A percentile compares a stretch with the other conserved stretches of the same genome.
phyloP scores from a whole-genome alignment of 768 basidiomycete species.

The Termitomyces sp. region DNA sequence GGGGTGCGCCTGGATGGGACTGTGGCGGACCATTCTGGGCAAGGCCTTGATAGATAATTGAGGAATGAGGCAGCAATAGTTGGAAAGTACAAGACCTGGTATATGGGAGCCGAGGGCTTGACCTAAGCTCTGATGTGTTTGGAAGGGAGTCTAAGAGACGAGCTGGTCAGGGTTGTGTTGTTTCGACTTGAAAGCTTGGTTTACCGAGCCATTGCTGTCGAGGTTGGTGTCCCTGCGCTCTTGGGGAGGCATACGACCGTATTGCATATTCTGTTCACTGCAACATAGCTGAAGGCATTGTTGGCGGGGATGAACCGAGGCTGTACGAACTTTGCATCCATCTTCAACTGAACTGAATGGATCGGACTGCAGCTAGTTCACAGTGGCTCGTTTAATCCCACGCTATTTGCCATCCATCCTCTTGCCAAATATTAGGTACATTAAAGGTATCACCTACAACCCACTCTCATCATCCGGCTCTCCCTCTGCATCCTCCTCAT shows the following conservation, averaged over 20 bases:
- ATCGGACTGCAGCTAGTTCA: conserved; percentile 16
- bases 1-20: conserved; percentile 29
- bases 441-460: conserved; percentile 22
- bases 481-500: conserved; percentile 43
- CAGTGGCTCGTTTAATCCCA: conserved; percentile 27
- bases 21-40: conserved; percentile 30
- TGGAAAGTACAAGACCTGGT: conserved; percentile 30
- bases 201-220: conserved; percentile 59
- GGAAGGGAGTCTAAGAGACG: conserved; percentile 45
- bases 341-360: conserved; percentile 33
- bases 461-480: conserved; percentile 32
- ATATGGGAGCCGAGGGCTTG: conserved; percentile 59
- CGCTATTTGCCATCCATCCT: conserved; percentile 22
- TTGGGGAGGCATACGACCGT: conserved; percentile 51
- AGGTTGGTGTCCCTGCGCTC: conserved; percentile 54
- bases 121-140: conserved; percentile 56
- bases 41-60: conserved; percentile 36
- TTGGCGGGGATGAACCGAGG: conserved; percentile 20
- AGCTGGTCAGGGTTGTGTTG: conserved; percentile 26
- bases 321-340: conserved; percentile 42
- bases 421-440: conserved; percentile 22
- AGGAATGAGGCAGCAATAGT: conserved; percentile 26
- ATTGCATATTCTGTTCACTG: conserved; percentile 61
- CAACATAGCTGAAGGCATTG: conserved; percentile 21
- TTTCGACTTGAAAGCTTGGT: conserved; percentile 26